A percentile compares a stretch with the other conserved stretches of the same genome.
phyloP scores from a whole-genome alignment of 2,329 filamentous ascomycete species.

The Penicillium frequentans region DNA sequence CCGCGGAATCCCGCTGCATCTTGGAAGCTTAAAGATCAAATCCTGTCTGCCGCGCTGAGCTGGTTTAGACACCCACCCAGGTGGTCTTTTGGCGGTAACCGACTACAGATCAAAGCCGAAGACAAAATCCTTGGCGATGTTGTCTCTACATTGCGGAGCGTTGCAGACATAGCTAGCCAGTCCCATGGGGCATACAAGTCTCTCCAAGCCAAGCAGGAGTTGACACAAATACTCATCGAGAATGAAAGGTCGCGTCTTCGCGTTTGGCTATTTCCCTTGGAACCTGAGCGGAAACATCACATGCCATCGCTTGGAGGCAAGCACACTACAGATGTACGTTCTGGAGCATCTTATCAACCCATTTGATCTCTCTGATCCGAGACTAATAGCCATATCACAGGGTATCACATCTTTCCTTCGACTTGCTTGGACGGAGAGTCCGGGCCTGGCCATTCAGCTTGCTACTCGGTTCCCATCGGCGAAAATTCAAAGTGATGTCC shows the following conservation, averaged over 20 bases:
- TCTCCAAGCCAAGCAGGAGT: slow-evolving; percentile 74
- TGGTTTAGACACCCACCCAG: slow-evolving; percentile 85
- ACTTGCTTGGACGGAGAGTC: slow-evolving; percentile 83
- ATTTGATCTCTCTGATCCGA: neutral
- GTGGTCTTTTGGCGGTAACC: slow-evolving; percentile 96
- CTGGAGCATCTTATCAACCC: neutral
- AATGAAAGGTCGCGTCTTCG: slow-evolving; percentile 80
- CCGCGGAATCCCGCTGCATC: slow-evolving; percentile 63
- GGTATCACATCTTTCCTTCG: slow-evolving; percentile 66
- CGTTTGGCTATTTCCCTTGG: slow-evolving; percentile 87
- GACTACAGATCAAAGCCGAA: slow-evolving; percentile 91
- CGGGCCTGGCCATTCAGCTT: slow-evolving; percentile 84
- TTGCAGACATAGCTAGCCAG: slow-evolving; percentile 59
- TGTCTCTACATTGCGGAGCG: slow-evolving; percentile 62
- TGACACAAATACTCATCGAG: slow-evolving; percentile 77
- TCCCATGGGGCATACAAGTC: slow-evolving; percentile 59
- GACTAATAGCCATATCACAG: slow-evolving; percentile 32
- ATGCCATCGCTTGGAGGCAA: slow-evolving; percentile 46
- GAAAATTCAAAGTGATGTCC: slow-evolving; percentile 71
- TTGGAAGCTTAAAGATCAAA: slow-evolving; percentile 84
- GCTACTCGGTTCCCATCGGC: slow-evolving; percentile 74
- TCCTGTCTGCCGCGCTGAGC: slow-evolving; percentile 78
- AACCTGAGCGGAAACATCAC: slow-evolving; percentile 59
- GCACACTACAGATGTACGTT: slow-evolving; percentile 40
- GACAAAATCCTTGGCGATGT: slow-evolving; percentile 78